Base-by-base conservation (phyloP, 2,329 filamentous ascomycete genomes). In the Arthrobotrys musiformis region DNA sequence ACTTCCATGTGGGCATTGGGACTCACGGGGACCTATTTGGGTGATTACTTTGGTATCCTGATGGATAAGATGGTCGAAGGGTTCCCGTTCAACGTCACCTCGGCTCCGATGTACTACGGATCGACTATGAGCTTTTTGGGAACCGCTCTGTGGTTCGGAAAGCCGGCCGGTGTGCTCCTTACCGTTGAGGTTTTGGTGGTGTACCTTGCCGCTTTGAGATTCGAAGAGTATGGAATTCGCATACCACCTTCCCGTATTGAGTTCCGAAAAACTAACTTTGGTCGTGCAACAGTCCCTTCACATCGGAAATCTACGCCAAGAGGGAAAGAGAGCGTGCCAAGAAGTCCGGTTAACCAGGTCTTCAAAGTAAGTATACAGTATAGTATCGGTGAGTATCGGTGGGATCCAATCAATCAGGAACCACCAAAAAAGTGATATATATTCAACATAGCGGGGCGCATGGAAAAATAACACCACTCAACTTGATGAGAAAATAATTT, bases 41-140 rank as follows among this genome's bases (percentile, higher is more conserved):
- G 95, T 50, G 95, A 99, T 86, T 99, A 99, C 87, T 99, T 98
- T 83, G 95, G 95, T 81, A 97, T 98, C 83, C 87, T 99, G 80
- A 97, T 97, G 93, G 94, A 98, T 83, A 86, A 91, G 80, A 94
- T 94, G 81, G 94, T 99, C 63, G 97, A 93, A 11, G 91, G 92
- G 13, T 99, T 99, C 83, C 95, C 95, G 1, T 99, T 99, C 88
- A 98, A 92, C 84, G 88, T 98, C 78, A 94, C 91, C 67, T 89
- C 90, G 79, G 91, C 93, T 63, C 95, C 95, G 79, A 99, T 99
- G 95, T 99, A 99, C 86, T 92, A 93, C 86, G 95, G 95, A 73
- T 93, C 91, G 78, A 95, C 94, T 24, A 87, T 97, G 88, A 94
- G 91, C 85, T 99, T 99, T 85, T 85, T 98, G 70, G 95, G 93